These are phyloP conservation scores for Calonectria multiphialidica DNA, from an alignment of 2,329 filamentous ascomycete genomes.

Conservation along the genomic window DNA sequence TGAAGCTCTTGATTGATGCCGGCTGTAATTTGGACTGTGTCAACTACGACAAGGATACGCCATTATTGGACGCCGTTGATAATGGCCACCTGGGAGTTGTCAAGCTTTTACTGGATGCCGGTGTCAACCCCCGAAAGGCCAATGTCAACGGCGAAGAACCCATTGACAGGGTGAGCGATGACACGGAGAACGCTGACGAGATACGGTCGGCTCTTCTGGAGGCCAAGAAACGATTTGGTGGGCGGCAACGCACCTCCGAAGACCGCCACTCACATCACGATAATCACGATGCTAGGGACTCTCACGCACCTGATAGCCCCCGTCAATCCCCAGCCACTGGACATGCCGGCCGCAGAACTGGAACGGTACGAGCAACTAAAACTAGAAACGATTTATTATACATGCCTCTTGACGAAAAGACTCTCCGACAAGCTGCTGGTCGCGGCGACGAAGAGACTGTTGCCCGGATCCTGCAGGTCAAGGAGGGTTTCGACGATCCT, in stretches of 20 bases:
- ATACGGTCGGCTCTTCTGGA: conserved; percentile 78
- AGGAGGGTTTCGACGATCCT: conserved; percentile 76
- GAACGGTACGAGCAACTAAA: conserved; percentile 71
- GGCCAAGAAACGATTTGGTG: conserved; percentile 67
- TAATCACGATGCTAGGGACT: conserved; percentile 60
- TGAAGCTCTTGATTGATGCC: conserved; percentile 85
- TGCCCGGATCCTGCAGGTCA: conserved; percentile 71
- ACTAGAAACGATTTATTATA: conserved; percentile 74
- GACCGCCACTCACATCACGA: conserved; percentile 65
- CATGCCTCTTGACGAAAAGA: conserved; percentile 73
- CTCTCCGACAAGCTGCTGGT: conserved; percentile 69
- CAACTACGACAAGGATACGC: conserved; percentile 89
- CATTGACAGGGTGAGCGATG: conserved; percentile 82
- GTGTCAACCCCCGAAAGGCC: conserved; percentile 90
- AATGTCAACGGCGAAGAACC: conserved; percentile 96
- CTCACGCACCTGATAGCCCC: conserved; percentile 69
- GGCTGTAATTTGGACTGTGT: conserved; percentile 86
- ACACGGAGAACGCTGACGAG: conserved; percentile 82
- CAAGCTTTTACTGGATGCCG: conserved; percentile 83
- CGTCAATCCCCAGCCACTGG: conserved; percentile 65
- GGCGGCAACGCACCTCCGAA: conserved; percentile 68
- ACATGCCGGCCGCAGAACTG: conserved; percentile 61
- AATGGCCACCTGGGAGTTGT: conserved; percentile 94
- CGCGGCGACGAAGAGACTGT: conserved; percentile 73
- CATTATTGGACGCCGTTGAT: conserved; percentile 94